A percentile compares a stretch with the other conserved stretches of the same genome.
phyloP scores from a whole-genome alignment of 2,329 filamentous ascomycete genomes.

The Alternaria brassicae region DNA sequence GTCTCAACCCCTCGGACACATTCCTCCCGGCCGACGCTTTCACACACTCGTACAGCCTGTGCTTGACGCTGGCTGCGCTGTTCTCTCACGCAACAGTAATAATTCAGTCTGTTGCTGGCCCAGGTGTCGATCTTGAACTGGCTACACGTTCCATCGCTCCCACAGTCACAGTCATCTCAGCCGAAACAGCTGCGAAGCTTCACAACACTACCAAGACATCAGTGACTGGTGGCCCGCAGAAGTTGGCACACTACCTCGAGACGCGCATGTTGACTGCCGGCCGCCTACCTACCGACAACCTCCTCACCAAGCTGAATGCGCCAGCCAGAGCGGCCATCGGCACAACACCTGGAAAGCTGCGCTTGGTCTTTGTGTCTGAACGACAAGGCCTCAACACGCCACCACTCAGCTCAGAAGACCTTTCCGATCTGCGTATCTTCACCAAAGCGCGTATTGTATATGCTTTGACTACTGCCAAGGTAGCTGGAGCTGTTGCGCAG shows the following conservation, averaged over 20 bases:
- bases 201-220: conserved; percentile 68
- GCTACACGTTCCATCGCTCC: conserved; percentile 79
- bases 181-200: conserved; percentile 72
- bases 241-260: conserved; percentile 74
- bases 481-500: conserved; percentile 90
- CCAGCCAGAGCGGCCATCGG: conserved; percentile 66
- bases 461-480: conserved; percentile 78
- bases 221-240: conserved; percentile 68
- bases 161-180: conserved; percentile 80
- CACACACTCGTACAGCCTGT: conserved; percentile 78
- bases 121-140: conserved; percentile 72
- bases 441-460: conserved; percentile 83
- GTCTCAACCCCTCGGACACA: conserved; percentile 75
- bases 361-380: conserved; percentile 81
- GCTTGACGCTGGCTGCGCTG: conserved; percentile 80
- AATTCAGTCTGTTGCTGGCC: conserved; percentile 84
- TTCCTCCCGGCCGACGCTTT: conserved; percentile 86
- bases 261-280: conserved; percentile 74
- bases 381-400: conserved; percentile 68
- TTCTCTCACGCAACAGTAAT: conserved; percentile 85
- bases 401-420: conserved; percentile 69
- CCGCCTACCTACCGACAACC: conserved; percentile 71
- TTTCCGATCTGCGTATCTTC: conserved; percentile 84
- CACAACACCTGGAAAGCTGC: conserved; percentile 73
- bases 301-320: conserved; percentile 69